Conservation (phyloP, 306 rosid species). For the Cajanus cajan region DNA sequence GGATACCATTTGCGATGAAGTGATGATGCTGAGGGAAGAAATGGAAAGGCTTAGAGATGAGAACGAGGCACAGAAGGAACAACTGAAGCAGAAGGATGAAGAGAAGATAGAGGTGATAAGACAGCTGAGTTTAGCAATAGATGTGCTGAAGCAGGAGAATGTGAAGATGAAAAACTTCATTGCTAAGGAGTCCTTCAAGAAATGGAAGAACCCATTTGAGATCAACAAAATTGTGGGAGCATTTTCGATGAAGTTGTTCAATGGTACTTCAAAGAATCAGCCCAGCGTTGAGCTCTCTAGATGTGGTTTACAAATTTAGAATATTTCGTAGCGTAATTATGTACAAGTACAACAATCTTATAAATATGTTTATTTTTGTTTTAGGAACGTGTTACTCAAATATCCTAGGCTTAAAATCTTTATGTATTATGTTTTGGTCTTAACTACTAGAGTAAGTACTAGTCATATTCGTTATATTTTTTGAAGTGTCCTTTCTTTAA, state of each 20-base stretch:
- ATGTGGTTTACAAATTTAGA: slow-evolving; percentile 27
- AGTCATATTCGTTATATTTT: slow-evolving; percentile 2
- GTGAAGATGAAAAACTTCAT: slow-evolving; percentile 50
- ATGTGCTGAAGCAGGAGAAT: slow-evolving; percentile 73
- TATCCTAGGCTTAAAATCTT: background rate
- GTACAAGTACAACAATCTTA: slow-evolving; percentile 23
- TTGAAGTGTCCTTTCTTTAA: background rate
- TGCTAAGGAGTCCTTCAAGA: slow-evolving; percentile 41
- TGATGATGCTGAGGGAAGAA: slow-evolving; percentile 52
- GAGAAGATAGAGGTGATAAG: slow-evolving; percentile 75
- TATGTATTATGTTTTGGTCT: background rate
- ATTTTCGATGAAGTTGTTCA: slow-evolving; percentile 51
- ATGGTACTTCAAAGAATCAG: slow-evolving; percentile 35
- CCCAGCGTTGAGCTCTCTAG: slow-evolving; percentile 51
- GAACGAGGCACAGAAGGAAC: slow-evolving; percentile 48
- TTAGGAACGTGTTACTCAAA: background rate
- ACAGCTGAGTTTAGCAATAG: slow-evolving; percentile 71
- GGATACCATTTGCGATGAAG: slow-evolving; percentile 38
- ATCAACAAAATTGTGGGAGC: slow-evolving; percentile 49
- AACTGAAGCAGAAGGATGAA: slow-evolving; percentile 62
- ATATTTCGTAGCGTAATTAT: slow-evolving; percentile 2
- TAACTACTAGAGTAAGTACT: background rate
- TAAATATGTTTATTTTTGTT: slow-evolving; percentile 32
- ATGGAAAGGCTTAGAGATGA: slow-evolving; percentile 52
- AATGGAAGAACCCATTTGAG: slow-evolving; percentile 53